Evolutionary conservation across 495 filamentous ascomycete genomes (phyloP), one percentile per base, ranked within the genome.

Genomic region (Penicillium macrosclerotiorum): DNA sequence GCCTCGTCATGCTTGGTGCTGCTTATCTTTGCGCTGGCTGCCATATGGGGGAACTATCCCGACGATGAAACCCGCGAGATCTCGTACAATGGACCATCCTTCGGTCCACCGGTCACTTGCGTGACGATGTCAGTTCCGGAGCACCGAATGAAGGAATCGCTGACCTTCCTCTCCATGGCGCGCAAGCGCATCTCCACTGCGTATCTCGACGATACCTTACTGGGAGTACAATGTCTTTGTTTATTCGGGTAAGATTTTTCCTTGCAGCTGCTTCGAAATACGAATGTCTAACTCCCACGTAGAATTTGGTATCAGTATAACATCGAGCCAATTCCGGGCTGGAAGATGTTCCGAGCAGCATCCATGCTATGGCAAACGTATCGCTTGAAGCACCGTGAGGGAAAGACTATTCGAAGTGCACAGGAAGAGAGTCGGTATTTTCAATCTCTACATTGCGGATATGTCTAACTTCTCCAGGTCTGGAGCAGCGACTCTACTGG

Each of bases 271-370:
- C 45, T 36, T 20, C 6, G 22, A 42, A 6, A 42, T 29, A 29
- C 30, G 2, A 30, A 23, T 30, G 8, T 34, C 30, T 48, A 22
- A 50, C 11, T 25, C 19, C 9, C 8, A 5, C 16, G 1, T 35
- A 69, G 65, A 29, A 64, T 69, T 42, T 69, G 66, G 66, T 66
- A 69, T 52, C 63, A 68, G 34, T 69, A 68, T 47, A 68, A 69
- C 29, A 56, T 69, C 34, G 64, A 68, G 45, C 64, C 64, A 4
- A 60, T 69, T 12, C 49, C 60, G 2, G 64, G 62, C 6, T 69
- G 65, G 55, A 69, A 68, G 42, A 59, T 66, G 52, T 68, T 68
- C 41, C 64, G 65, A 25, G 57, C 66, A 13, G 66, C 66, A 18
- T 69, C 64, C 27, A 61, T 68, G 58, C 47, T 64, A 42, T 69